These are phyloP conservation scores for Arthroderma sp. DNA, from an alignment of 2,329 filamentous ascomycete genomes.

Conservation along the genomic window DNA sequence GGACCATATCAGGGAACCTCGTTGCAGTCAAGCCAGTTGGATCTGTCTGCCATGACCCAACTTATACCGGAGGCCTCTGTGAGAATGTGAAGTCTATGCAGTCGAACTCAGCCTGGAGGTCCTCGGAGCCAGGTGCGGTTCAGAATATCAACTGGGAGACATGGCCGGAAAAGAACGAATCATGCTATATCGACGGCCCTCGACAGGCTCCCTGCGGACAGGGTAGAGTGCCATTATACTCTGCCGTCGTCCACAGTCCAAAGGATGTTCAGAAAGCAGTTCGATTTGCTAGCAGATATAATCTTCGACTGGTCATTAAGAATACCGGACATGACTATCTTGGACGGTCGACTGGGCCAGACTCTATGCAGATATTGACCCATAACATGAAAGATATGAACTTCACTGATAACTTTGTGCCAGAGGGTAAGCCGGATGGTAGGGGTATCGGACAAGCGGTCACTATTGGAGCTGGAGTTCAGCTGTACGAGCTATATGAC, in stretches of 20 bases:
- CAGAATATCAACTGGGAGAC: slow-evolving; percentile 33
- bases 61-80: slow-evolving; percentile 39
- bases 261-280: slow-evolving; percentile 28
- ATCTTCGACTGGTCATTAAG: slow-evolving; percentile 37
- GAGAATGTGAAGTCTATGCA: slow-evolving; percentile 16
- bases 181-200: slow-evolving; percentile 26
- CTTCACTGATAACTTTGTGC: slow-evolving; percentile 29
- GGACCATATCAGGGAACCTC: slow-evolving; percentile 40
- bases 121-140: slow-evolving; percentile 26
- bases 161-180: slow-evolving; percentile 27
- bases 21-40: slow-evolving; percentile 44
- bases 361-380: slow-evolving; percentile 29
- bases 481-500: slow-evolving; percentile 43
- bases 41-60: slow-evolving; percentile 40
- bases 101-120: slow-evolving; percentile 26
- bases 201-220: slow-evolving; percentile 21
- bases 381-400: slow-evolving; percentile 22
- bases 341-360: slow-evolving; percentile 52
- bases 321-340: slow-evolving; percentile 45
- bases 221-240: slow-evolving; percentile 29
- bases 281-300: slow-evolving; percentile 18
- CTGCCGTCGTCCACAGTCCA: slow-evolving; percentile 23
- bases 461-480: slow-evolving; percentile 45
- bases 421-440: slow-evolving; percentile 26
- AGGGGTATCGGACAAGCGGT: slow-evolving; percentile 40